Base-by-base conservation (phyloP, 495 filamentous ascomycete species). In the Penicillium silybi region DNA sequence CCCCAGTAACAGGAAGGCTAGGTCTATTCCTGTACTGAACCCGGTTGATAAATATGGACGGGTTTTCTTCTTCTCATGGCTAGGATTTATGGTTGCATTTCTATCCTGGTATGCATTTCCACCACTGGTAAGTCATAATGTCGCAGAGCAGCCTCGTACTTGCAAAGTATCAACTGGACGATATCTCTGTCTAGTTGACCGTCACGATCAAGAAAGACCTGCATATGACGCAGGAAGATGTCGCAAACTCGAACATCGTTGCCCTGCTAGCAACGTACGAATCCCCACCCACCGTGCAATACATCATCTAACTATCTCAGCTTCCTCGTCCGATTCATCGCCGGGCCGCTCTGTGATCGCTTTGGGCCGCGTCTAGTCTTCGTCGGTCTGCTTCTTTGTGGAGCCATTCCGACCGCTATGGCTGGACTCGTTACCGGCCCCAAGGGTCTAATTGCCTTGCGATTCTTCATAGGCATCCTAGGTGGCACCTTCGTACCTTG, bases 1-100 rank as follows among this genome's bases (percentile, higher is more conserved):
- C 62, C 89, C 89, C 1, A 73, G 84, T 67, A 95, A 86, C 64
- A 77, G 77, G 15, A 95, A 95, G 65, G 92, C 92, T 27, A 80
- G 79, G 37, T 87, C 87, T 0, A 83, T 97, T 43, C 92, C 92
- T 0, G 62, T 88, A 27, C 66, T 97, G 23, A 97, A 97, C 64
- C 85, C 87, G 8, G 61, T 89, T 52, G 82, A 95, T 59, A 64
- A 82, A 54, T 89, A 97, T 78, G 91, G 92, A 41, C 80, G 91
- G 3, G 89, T 93, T 0, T 96, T 95, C 69, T 90, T 90, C 77
- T 96, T 97, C 72, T 89, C 90, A 0, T 96, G 92, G 86, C 80
- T 90, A 43, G 92, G 92, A 8, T 97, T 97, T 73, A 89, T 97
- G 85, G 83, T 97, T 50, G 90, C 91, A 18, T 97, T 97, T 74